These are phyloP conservation scores for Geotrichum klebahnii DNA, from an alignment of 1,139 yeast genomes.

Conservation along the genomic window DNA sequence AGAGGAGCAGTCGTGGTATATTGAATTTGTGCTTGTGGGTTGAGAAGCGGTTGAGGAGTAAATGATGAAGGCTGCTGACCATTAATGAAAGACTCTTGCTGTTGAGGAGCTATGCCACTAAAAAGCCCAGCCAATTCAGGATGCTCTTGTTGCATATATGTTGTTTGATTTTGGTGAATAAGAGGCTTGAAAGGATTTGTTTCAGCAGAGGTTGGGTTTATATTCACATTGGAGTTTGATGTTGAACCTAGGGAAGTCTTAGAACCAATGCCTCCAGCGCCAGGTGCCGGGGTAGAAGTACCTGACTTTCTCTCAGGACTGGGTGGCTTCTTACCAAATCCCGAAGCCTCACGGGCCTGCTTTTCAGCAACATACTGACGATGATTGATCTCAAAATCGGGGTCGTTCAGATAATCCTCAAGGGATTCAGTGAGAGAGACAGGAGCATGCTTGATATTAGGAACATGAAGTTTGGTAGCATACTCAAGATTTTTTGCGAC, in stretches of 20 bases:
- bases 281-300: slow-evolving; percentile 14
- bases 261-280: slow-evolving; percentile 1
- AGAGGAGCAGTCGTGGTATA: slow-evolving; percentile 20
- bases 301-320: slow-evolving; percentile 17
- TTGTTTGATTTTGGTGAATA: slow-evolving; percentile 20
- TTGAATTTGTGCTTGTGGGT: slow-evolving; percentile 25
- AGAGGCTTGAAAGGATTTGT: slow-evolving; percentile 25
- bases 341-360: slow-evolving; percentile 38
- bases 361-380: slow-evolving; percentile 70
- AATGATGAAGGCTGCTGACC: slow-evolving; percentile 13
- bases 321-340: slow-evolving; percentile 23
- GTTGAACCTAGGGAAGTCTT: slow-evolving; percentile 26
- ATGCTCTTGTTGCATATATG: slow-evolving; percentile 18
- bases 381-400: slow-evolving; percentile 77
- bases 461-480: slow-evolving; percentile 85
- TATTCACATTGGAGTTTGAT: slow-evolving; percentile 32
- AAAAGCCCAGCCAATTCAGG: slow-evolving; percentile 29
- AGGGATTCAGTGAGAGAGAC: slow-evolving; percentile 83
- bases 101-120: slow-evolving; percentile 25
- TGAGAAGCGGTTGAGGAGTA: slow-evolving; percentile 18
- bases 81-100: slow-evolving; percentile 25
- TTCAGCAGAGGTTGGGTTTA: slow-evolving; percentile 32
- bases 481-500: slow-evolving; percentile 85
- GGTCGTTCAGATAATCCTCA: slow-evolving; percentile 83
- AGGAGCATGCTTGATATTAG: slow-evolving; percentile 95